These are phyloP conservation scores for Cryphonectria carpinicola DNA, from an alignment of 2,329 filamentous ascomycete genomes.

Conservation along the genomic window DNA sequence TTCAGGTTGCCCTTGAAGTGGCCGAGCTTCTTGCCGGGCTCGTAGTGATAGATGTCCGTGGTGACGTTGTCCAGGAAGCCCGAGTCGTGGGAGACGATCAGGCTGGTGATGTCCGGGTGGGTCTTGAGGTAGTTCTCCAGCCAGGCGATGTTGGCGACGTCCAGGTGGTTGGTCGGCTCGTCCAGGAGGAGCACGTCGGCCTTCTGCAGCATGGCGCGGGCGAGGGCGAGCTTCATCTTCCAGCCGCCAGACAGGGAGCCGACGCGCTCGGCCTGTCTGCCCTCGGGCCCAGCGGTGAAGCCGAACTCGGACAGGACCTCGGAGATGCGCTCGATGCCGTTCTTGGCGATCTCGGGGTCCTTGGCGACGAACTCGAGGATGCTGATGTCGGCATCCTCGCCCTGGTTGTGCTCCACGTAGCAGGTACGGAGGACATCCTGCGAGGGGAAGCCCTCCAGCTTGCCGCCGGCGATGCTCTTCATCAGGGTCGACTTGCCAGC, in stretches of 20 bases:
- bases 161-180: slow-evolving; percentile 98
- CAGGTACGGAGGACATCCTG: slow-evolving; percentile 93
- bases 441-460: slow-evolving; percentile 94
- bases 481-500: slow-evolving; percentile 99
- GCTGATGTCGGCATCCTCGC: slow-evolving; percentile 93
- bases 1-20: slow-evolving; percentile 83
- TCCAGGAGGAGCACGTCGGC: slow-evolving; percentile 96
- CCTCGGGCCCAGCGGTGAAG: slow-evolving; percentile 87
- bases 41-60: slow-evolving; percentile 99
- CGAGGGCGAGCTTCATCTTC: slow-evolving; percentile 99
- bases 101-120: slow-evolving; percentile 94
- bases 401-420: slow-evolving; percentile 99
- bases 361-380: slow-evolving; percentile 92
- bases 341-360: slow-evolving; percentile 81
- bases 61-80: slow-evolving; percentile 96
- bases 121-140: slow-evolving; percentile 91
- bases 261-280: slow-evolving; percentile 85
- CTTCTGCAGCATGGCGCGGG: slow-evolving; percentile 92
- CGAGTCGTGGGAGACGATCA: slow-evolving; percentile 99
- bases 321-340: slow-evolving; percentile 78
- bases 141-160: slow-evolving; percentile 96
- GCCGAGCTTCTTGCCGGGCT: slow-evolving; percentile 89
- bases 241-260: slow-evolving; percentile 96
- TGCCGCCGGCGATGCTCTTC: slow-evolving; percentile 93
- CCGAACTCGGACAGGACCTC: slow-evolving; percentile 88